These are phyloP conservation scores for Brassica juncea DNA, from an alignment of 345 rosid genomes.

Conservation along the genomic window DNA sequence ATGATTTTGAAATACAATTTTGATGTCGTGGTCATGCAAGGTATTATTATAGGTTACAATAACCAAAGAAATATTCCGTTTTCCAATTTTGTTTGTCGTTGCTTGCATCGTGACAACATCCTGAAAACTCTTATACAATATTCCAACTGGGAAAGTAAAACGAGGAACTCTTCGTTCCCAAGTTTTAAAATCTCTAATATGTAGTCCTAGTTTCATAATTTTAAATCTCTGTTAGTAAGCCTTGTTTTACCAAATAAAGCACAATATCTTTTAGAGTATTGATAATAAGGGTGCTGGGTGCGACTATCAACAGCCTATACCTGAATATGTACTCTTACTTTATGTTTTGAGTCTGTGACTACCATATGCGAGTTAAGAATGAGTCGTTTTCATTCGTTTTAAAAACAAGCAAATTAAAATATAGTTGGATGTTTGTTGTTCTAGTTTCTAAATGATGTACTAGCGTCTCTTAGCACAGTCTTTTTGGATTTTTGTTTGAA, in stretches of 20 bases:
- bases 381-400: constrained; percentile 3
- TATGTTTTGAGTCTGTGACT: background rate
- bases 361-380: background rate
- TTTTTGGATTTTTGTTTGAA: too few relatives aligned
- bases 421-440: background rate
- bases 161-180: constrained; percentile 3
- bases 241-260: too few relatives aligned
- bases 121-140: background rate
- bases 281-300: too few relatives aligned
- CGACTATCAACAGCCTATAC: background rate
- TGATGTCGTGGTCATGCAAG: constrained; percentile 16
- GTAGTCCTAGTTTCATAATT: background rate
- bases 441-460: too few relatives aligned
- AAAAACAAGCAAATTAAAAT: background rate
- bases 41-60: background rate
- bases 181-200: background rate
- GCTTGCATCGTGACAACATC: constrained; percentile 13
- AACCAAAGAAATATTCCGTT: background rate
- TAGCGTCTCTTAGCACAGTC: too few relatives aligned
- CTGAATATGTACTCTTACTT: background rate
- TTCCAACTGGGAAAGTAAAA: background rate
- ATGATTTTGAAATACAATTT: background rate
- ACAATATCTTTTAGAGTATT: too few relatives aligned
- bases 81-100: constrained; percentile 1
- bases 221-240: too few relatives aligned